phyloP scores from a whole-genome alignment of 1,284 basidiomycete genomes.

The Ganoderma sinense region DNA sequence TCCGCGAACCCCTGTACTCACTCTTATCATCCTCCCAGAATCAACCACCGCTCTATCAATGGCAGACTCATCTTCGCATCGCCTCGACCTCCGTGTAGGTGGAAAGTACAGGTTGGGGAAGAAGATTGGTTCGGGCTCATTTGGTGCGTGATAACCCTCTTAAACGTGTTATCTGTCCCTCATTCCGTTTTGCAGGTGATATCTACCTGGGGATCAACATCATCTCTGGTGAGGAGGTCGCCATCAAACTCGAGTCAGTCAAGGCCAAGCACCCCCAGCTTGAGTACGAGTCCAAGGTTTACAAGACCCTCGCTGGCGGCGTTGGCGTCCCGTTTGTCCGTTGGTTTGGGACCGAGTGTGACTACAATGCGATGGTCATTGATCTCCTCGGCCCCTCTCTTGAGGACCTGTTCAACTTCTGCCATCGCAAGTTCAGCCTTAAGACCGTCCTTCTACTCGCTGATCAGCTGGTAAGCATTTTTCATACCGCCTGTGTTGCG shows the following conservation, averaged over 20 bases:
- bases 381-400: constrained; percentile 97
- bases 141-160: constrained; percentile 71
- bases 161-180: not conserved
- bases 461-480: constrained; percentile 86
- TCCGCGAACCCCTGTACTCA: constrained; percentile 3
- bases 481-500: constrained; percentile 24
- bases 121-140: constrained; percentile 99
- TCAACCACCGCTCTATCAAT: constrained; percentile 45
- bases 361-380: constrained; percentile 99
- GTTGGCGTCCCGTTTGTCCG: constrained; percentile 98
- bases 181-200: constrained; percentile 70
- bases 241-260: constrained; percentile 99
- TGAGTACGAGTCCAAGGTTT: constrained; percentile 97
- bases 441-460: constrained; percentile 98
- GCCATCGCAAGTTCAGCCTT: constrained; percentile 97
- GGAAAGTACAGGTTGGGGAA: constrained; percentile 99
- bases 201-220: constrained; percentile 99
- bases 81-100: constrained; percentile 94
- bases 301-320: constrained; percentile 97
- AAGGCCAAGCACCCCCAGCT: constrained; percentile 99
- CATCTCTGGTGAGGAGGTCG: constrained; percentile 99
- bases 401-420: constrained; percentile 99
- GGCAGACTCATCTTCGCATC: constrained; percentile 75
- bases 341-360: constrained; percentile 99
- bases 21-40: constrained; percentile 9